These are phyloP conservation scores for Xylaria telfairii DNA, from an alignment of 495 filamentous ascomycete species.

Conservation along the genomic window DNA sequence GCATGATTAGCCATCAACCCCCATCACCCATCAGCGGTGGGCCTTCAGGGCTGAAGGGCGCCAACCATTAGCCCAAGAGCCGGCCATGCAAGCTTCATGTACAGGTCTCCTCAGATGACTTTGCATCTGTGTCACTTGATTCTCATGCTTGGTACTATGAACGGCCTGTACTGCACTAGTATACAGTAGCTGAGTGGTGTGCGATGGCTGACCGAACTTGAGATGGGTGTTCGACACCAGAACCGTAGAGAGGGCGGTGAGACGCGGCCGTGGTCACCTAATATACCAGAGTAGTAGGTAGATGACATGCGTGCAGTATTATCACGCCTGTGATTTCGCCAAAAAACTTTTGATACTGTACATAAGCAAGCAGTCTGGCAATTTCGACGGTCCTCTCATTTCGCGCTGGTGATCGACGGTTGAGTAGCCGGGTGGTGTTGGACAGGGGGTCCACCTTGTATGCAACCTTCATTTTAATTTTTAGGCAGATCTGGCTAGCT, in stretches of 20 bases:
- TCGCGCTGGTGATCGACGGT: slow-evolving; percentile 25
- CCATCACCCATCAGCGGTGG: slow-evolving; percentile 6
- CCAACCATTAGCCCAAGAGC: slow-evolving; percentile 11
- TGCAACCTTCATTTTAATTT: slow-evolving; percentile 28
- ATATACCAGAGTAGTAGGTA: slow-evolving; percentile 4
- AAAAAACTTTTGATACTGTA: slow-evolving; percentile 7
- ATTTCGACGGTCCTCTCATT: slow-evolving; percentile 28
- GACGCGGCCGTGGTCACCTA: background rate
- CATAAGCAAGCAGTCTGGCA: slow-evolving; percentile 18
- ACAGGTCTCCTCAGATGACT: slow-evolving; percentile 9
- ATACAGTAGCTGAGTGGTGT: no score
- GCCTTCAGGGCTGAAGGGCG: slow-evolving; percentile 16
- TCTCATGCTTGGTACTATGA: background rate
- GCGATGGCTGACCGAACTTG: background rate
- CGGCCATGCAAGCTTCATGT: slow-evolving; percentile 2
- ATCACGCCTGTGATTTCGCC: slow-evolving; percentile 16
- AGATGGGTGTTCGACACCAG: background rate
- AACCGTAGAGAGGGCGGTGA: background rate
- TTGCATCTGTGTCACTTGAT: slow-evolving; percentile 9
- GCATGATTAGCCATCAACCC: background rate
- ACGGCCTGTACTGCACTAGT: no score
- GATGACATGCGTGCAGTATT: background rate
- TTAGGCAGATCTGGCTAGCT: slow-evolving; percentile 17
- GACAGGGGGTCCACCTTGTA: slow-evolving; percentile 8
- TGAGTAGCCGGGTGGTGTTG: slow-evolving; percentile 22